These are phyloP conservation scores for Termitomyces sp. DNA, from an alignment of 768 basidiomycete genomes.

Conservation along the genomic window DNA sequence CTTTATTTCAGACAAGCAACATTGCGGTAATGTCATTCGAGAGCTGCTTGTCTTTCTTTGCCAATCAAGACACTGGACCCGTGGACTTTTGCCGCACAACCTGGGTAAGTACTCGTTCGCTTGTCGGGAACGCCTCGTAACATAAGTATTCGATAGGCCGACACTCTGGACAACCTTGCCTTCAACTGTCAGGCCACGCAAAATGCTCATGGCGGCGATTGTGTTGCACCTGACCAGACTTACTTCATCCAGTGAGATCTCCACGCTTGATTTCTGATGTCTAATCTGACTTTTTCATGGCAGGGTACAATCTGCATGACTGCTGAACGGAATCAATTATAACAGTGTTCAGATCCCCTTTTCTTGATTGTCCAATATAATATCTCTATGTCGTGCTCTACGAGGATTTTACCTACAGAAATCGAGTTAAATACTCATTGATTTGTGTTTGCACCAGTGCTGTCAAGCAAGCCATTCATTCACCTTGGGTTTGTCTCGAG, in stretches of 20 bases:
- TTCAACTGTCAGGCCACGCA: constrained; percentile 42
- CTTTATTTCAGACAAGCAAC: constrained; percentile 24
- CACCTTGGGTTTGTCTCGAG: no score
- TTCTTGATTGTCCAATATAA: not conserved
- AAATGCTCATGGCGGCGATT: constrained; percentile 47
- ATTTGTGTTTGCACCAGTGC: no score
- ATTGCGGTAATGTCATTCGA: constrained; percentile 35
- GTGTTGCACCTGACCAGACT: constrained; percentile 38
- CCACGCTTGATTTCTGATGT: not conserved
- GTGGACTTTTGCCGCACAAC: constrained; percentile 42
- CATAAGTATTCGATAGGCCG: constrained; percentile 21
- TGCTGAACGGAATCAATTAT: not conserved
- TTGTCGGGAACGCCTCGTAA: not conserved
- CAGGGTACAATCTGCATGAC: not conserved
- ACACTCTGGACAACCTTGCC: constrained; percentile 35
- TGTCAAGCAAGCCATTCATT: no score
- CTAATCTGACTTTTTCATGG: not conserved
- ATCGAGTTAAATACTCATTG: no score
- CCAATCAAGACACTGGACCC: constrained; percentile 36
- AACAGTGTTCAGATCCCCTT: not conserved
- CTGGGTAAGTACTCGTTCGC: constrained; percentile 29
- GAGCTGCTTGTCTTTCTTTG: constrained; percentile 42
- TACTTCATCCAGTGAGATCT: constrained; percentile 46
- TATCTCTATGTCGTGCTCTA: not conserved
- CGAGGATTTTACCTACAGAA: not conserved